Base-by-base conservation (phyloP, 2,329 filamentous ascomycete species). In the Colletotrichum cuscutae region DNA sequence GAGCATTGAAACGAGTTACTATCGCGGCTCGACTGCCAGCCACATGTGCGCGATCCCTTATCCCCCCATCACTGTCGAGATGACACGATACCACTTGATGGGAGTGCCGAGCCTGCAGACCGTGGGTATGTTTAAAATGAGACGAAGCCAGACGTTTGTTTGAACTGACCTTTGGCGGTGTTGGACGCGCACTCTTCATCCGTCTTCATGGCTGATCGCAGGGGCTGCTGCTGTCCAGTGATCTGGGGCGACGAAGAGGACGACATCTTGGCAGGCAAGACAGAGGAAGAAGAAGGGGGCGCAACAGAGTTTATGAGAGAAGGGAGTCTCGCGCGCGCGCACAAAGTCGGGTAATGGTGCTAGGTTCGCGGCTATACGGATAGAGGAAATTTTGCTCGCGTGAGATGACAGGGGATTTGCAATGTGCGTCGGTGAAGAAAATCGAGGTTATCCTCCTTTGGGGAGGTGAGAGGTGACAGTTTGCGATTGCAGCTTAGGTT, bases 171-270 rank as follows among this genome's bases (percentile, higher is more conserved):
- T 84, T 87, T 87, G 54, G 81, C 76, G 49, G 82, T 79, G 63
- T 81, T 80, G 73, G 80, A 82, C 49, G 81, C 77, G 12, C 84
- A 80, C 26, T 86, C 85, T 63, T 85, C 83, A 35, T 87, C 85
- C 15, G 76, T 77, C 77, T 86, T 87, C 75, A 86, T 78, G 28
- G 83, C 84, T 49, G 84, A 86, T 59, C 83, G 83, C 65, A 86
- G 77, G 7, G 84, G 82, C 72, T 62, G 42, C 9, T 49, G 42
- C 19, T 49, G 62, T 52, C 73, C 70, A 49, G 68, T 68, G 59
- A 54, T 24, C 49, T 71, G 73, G 52, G 64, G 59, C 59, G 62
- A 60, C 15, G 70, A 72, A 42, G 74, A 73, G 52, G 74, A 70
- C 4, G 75, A 74, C 72, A 72, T 76, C 68, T 42, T 58, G 67